phyloP scores from a whole-genome alignment of 2,329 filamentous ascomycete genomes.

The Sporothrix inflata region DNA sequence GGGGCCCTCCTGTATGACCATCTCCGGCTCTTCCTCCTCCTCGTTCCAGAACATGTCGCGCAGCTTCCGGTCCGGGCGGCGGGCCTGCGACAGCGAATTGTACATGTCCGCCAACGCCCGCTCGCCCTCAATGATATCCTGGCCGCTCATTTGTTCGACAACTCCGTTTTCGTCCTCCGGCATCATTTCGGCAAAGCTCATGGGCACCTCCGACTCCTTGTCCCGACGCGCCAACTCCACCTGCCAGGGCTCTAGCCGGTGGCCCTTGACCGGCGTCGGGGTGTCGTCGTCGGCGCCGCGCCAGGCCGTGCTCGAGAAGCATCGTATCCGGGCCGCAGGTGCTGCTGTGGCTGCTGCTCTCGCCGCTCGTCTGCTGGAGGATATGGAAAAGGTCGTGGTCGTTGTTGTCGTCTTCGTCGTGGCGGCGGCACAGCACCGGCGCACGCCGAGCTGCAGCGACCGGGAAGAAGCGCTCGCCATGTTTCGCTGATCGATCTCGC shows the following conservation, averaged over 20 bases:
- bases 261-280: not conserved
- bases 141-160: not conserved
- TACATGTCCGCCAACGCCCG: conserved; percentile 22
- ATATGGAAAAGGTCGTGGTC: not conserved
- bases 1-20: conserved; percentile 57
- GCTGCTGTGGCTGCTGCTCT: conserved; percentile 6
- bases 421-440: conserved; percentile 39
- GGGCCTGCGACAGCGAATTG: not conserved
- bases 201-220: not conserved
- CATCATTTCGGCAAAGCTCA: not conserved
- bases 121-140: not conserved
- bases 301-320: conserved; percentile 27
- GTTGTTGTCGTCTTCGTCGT: conserved; percentile 11
- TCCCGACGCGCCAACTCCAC: not conserved
- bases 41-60: conserved; percentile 53
- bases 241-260: not conserved
- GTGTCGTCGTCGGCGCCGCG: conserved; percentile 8
- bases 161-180: not conserved
- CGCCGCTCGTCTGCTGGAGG: not conserved
- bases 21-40: conserved; percentile 53
- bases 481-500: not conserved
- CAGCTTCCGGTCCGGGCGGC: conserved; percentile 33
- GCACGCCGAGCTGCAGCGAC: conserved; percentile 47
- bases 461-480: conserved; percentile 46
- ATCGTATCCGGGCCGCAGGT: not conserved